Percentiles rank a stretch among this genome's conserved stretches.
These are phyloP conservation scores for Mucor circinelloides DNA, from an alignment of 371 early-diverging fungal species.

Conservation along the genomic window DNA sequence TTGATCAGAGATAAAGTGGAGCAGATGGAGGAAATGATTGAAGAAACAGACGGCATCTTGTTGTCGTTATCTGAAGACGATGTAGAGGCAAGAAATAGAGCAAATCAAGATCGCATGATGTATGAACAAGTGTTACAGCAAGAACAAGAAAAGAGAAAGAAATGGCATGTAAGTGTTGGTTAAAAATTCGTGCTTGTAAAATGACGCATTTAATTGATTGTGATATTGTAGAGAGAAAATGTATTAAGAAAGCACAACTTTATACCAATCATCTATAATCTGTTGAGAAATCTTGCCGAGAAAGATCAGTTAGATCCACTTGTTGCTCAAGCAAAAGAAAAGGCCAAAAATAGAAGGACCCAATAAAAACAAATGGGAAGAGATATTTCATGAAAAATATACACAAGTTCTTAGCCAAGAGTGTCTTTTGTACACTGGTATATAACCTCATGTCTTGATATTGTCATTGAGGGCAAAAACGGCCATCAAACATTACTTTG, in stretches of 20 bases:
- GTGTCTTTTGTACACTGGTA: neutral
- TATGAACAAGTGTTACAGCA: slow-evolving; percentile 49
- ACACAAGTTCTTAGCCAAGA: neutral
- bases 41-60: slow-evolving; percentile 47
- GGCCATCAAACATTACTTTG: neutral
- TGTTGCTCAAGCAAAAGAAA: slow-evolving; percentile 58
- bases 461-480: neutral
- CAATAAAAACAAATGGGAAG: neutral
- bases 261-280: slow-evolving; percentile 74
- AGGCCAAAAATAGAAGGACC: slow-evolving; percentile 19
- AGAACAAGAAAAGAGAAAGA: slow-evolving; percentile 51
- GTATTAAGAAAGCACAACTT: slow-evolving; percentile 79
- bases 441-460: neutral
- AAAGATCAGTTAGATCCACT: slow-evolving; percentile 58
- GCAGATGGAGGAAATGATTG: slow-evolving; percentile 54
- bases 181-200: neutral
- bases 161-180: slow-evolving; percentile 49
- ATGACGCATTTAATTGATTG: neutral
- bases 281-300: slow-evolving; percentile 68
- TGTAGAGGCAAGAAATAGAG: slow-evolving; percentile 24
- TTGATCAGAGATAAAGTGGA: slow-evolving; percentile 70
- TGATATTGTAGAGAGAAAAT: slow-evolving; percentile 63
- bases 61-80: slow-evolving; percentile 49
- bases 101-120: slow-evolving; percentile 30
- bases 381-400: neutral